Evolutionary conservation across 1,139 yeast species (phyloP), one percentile per base, ranked within the genome.

Genomic region (Blastobotrys capitulatus): DNA sequence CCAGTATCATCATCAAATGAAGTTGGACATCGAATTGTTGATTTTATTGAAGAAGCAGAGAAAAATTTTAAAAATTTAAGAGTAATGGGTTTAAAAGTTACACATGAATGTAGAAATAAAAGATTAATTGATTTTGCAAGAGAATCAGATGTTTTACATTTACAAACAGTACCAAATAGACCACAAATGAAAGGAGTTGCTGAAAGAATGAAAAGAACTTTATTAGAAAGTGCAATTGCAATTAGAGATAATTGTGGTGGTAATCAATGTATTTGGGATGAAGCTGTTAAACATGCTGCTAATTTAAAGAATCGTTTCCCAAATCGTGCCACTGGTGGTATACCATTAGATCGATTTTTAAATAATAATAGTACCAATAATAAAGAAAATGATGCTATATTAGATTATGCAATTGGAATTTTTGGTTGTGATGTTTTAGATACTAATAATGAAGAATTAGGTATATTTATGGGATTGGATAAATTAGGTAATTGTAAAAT

Each of bases 131-230:
- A 47, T n/a, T 47, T 47, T 19, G 46, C 46, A 15, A 18, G 38
- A 8, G 31, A 27, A 8, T 47, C 49, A 3, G 46, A 47, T 26
- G 46, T 47, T 5, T 25, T 47, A n/a, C 49, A 47, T 31, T 29
- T 47, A 27, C 49, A 47, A 26, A 47, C 49, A 1, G 49, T 47
- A 1, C 49, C 49, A 5, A 47, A 41, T 34, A 35, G 42, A 29
- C 46, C 42, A 25, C 46, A 37, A 26, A 47, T 47, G 49, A 47
- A 47, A 32, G 50, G 50, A n/a, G 50, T 47, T 2, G 50, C 50
- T 6, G 50, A 47, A n/a, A 39, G 50, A n/a, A 39, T 38, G 39
- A 47, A 47, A 36, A 40, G 47, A 12, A 43, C 44, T 1, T 26
- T 47, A 15, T 18, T 42, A 7, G 50, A 47, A 16, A 13, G 47